A percentile compares a stretch with the other conserved stretches of the same genome.
phyloP scores from a whole-genome alignment of 2,329 filamentous ascomycete genomes.

The Onygenales sp. region DNA sequence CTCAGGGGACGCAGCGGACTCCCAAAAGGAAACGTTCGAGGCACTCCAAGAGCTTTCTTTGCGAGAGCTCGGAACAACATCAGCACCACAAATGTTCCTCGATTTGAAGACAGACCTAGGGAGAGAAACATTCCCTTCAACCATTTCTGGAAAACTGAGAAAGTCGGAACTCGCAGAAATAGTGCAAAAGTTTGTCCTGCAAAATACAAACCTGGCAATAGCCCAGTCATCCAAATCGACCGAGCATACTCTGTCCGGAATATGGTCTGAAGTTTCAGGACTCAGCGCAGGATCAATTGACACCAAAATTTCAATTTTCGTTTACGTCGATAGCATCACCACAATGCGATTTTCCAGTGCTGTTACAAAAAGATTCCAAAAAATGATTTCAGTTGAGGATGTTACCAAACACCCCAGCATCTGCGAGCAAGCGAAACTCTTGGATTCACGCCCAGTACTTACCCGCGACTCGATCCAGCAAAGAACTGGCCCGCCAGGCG shows the following conservation, averaged over 20 bases:
- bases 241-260: background rate
- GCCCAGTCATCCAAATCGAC: background rate
- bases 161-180: background rate
- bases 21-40: background rate
- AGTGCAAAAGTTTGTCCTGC: background rate
- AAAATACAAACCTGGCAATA: background rate
- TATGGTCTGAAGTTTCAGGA: conserved; percentile 7
- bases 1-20: background rate
- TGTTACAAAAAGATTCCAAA: conserved; percentile 6
- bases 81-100: background rate
- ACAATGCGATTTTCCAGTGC: conserved; percentile 8
- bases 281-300: conserved; percentile 2
- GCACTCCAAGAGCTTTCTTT: background rate
- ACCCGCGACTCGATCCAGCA: background rate
- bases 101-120: background rate
- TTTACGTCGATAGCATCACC: conserved; percentile 9
- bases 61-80: background rate
- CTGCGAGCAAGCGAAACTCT: background rate
- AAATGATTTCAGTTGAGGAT: conserved; percentile 4
- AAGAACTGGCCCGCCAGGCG: background rate
- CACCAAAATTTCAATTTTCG: conserved; percentile 1
- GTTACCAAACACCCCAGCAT: conserved; percentile 1
- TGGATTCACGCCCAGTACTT: background rate
- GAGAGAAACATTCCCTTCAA: background rate
- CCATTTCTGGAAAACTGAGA: background rate